phyloP scores from a whole-genome alignment of 169 alveolate genomes.

The Plasmodium falciparum region DNA sequence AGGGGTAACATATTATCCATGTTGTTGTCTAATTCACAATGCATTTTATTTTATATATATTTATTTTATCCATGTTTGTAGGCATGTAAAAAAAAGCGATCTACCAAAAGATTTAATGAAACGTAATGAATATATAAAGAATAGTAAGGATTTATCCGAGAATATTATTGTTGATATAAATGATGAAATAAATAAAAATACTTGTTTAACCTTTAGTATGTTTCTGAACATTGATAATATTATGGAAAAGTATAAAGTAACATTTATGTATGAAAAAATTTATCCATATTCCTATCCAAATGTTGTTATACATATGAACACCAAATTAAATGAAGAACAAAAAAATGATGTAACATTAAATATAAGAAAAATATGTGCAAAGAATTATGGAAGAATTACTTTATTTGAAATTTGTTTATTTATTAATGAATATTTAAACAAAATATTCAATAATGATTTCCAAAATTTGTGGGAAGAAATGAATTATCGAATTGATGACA shows the following conservation, averaged over 20 bases:
- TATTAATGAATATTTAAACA: conserved; percentile 31
- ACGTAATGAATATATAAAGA: conserved; percentile 3
- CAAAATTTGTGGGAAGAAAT: conserved; percentile 67
- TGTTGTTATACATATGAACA: conserved; percentile 19
- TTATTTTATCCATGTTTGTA: background rate
- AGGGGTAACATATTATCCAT: background rate
- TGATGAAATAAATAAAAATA: conserved; percentile 38
- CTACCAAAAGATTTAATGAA: conserved; percentile 53
- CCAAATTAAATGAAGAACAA: conserved; percentile 30
- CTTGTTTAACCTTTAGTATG: conserved; percentile 23
- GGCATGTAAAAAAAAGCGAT: conserved; percentile 37
- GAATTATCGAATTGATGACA: conserved; percentile 45
- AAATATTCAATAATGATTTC: conserved; percentile 16
- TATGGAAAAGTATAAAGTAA: conserved; percentile 40
- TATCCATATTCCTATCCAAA: conserved; percentile 63
- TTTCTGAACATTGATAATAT: conserved; percentile 38
- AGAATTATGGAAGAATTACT: conserved; percentile 66
- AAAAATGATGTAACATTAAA: conserved; percentile 9
- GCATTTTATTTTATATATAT: background rate
- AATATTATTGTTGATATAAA: conserved; percentile 38
- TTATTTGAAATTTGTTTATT: conserved; percentile 51
- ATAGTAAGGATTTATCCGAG: conserved; percentile 12
- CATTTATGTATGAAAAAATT: conserved; percentile 28
- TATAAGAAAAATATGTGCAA: conserved; percentile 51
- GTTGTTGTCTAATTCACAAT: background rate